Conservation (phyloP, 352 stramenopile genomes). For the Aphanomyces euteiches region DNA sequence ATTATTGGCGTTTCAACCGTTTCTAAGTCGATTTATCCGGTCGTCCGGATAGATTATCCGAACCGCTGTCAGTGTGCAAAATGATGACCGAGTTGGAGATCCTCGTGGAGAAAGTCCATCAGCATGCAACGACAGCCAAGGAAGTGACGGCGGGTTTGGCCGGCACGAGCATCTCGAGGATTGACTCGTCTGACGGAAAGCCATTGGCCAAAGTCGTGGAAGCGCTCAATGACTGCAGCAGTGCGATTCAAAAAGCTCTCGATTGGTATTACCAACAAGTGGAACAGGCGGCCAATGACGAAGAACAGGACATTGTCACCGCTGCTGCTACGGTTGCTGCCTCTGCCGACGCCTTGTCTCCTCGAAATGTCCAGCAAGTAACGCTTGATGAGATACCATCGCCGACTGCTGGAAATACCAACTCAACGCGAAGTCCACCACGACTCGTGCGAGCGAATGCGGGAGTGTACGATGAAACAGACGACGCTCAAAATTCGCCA, state of each 20-base stretch:
- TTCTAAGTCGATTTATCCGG: too few species aligned
- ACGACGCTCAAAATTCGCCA: neutral
- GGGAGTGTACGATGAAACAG: neutral
- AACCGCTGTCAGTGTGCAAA: too few species aligned
- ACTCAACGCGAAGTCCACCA: neutral
- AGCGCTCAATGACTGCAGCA: neutral
- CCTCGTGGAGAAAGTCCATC: neutral
- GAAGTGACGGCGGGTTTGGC: neutral
- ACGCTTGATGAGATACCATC: too few species aligned
- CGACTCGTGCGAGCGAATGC: constrained; percentile 6
- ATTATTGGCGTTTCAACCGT: too few species aligned
- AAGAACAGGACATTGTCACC: neutral
- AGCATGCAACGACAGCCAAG: neutral
- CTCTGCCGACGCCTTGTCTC: too few species aligned
- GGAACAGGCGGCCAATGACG: neutral
- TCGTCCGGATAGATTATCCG: constrained; percentile 10
- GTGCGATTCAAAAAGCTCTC: neutral
- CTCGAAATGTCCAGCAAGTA: too few species aligned
- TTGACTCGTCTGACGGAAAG: neutral
- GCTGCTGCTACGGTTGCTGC: too few species aligned
- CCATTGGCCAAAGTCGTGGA: neutral
- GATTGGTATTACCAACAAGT: neutral
- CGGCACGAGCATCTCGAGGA: neutral
- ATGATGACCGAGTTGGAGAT: neutral
- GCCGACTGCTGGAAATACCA: too few species aligned